Evolutionary conservation across 2,329 filamentous ascomycete genomes (phyloP), one percentile per base, ranked within the genome.

Genomic region (Graphilbum fragrans): DNA sequence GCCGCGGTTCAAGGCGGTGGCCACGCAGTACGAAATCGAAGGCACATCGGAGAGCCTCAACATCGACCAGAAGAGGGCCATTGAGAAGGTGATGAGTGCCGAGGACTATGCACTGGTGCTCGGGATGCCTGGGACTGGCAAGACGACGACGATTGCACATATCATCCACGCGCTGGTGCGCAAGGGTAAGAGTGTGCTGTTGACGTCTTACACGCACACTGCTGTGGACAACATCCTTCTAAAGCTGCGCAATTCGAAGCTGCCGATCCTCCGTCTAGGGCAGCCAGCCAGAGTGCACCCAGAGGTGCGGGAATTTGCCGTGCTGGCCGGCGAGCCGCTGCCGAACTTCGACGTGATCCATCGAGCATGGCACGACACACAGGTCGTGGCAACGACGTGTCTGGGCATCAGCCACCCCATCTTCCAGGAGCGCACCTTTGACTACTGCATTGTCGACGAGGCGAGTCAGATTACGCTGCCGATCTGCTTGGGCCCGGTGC

Each of bases 381-480:
- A 84, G 2, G 80, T 98, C 22, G 92, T 98, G 3, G 92, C 90
- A 5, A 95, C 92, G 1, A 96, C 92, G 1, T 98, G 92, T 55
- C 72, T 98, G 21, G 86, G 88, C 3, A 85, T 95, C 56, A 90
- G 82, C 51, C 92, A 98, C 57, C 73, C 80, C 3, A 66, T 98
- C 9, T 96, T 98, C 62, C 82, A 76, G 43, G 83, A 90, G 54
- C 82, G 92, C 5, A 78, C 81, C 1, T 98, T 98, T 51, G 92
- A 98, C 61, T 96, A 95, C 56, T 98, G 92, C 55, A 96, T 98
- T 47, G 90, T 98, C 4, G 92, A 98, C 50, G 92, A 98, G 61
- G 92, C 92, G 1, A 95, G 88, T 2, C 92, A 98, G 54, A 96
- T 98, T 56, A 98, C 92, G 0, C 66, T 98, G 18, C 92, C 92